A percentile compares a stretch with the other conserved stretches of the same genome.
phyloP scores from a whole-genome alignment of 1,284 basidiomycete species.

The Ustilago curta region DNA sequence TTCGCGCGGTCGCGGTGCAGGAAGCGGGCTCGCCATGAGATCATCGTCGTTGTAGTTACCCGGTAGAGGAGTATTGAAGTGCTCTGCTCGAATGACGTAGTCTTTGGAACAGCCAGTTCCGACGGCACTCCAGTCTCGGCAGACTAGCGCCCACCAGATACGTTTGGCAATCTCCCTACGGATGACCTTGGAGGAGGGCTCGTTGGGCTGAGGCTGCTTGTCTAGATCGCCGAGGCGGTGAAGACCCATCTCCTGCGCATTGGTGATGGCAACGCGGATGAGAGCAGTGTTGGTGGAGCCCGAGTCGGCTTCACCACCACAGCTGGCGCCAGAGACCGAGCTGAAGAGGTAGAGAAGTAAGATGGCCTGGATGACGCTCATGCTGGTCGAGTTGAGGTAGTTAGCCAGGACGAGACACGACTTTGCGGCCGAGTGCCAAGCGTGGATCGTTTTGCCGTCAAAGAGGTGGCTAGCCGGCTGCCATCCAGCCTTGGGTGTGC shows the following conservation, averaged over 20 bases:
- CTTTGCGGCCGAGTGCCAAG: conserved; percentile 64
- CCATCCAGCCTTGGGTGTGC: conserved; percentile 50
- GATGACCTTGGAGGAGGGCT: conserved; percentile 49
- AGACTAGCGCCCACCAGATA: conserved; percentile 65
- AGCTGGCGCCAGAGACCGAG: conserved; percentile 31
- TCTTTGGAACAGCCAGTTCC: conserved; percentile 41
- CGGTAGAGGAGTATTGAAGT: conserved; percentile 66
- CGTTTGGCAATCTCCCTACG: conserved; percentile 64
- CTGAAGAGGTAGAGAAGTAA: conserved; percentile 49
- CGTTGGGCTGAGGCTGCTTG: conserved; percentile 51
- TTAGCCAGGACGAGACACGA: conserved; percentile 59
- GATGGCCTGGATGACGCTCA: conserved; percentile 63
- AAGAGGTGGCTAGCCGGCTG: conserved; percentile 52
- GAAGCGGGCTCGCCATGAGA: conserved; percentile 50
- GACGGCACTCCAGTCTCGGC: conserved; percentile 58
- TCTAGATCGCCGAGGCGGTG: conserved; percentile 63
- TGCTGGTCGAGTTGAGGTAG: conserved; percentile 52
- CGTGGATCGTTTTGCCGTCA: conserved; percentile 58
- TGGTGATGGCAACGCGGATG: conserved; percentile 61
- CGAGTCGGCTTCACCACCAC: conserved; percentile 37
- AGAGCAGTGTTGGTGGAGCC: conserved; percentile 40
- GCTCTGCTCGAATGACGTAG: conserved; percentile 56
- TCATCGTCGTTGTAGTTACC: conserved; percentile 67
- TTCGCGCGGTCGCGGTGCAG: conserved; percentile 47
- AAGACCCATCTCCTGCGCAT: conserved; percentile 64